These are phyloP conservation scores for Penicillium herquei DNA, from an alignment of 495 filamentous ascomycete species.

Conservation along the genomic window DNA sequence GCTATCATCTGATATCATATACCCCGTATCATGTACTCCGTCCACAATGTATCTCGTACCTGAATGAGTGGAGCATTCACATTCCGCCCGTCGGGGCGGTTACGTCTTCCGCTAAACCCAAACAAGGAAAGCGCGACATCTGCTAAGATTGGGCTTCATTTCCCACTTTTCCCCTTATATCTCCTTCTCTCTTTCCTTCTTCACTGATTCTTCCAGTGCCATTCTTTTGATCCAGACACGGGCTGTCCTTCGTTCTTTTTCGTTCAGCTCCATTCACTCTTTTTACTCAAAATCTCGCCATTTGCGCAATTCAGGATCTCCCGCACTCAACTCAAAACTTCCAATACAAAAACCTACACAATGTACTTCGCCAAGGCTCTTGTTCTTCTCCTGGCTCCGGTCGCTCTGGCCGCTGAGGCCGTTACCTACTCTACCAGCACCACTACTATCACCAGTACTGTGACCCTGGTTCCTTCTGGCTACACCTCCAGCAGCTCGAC, in stretches of 20 bases:
- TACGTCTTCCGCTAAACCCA: conserved; percentile 13
- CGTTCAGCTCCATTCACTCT: conserved; percentile 38
- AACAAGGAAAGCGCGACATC: conserved; percentile 12
- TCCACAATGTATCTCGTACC: neutral
- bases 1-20: too few species aligned
- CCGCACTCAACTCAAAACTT: conserved; percentile 10
- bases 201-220: conserved; percentile 27
- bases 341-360: conserved; percentile 8
- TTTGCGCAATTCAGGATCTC: conserved; percentile 1
- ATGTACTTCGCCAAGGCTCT: conserved; percentile 42
- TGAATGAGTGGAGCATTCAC: neutral
- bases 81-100: conserved; percentile 18
- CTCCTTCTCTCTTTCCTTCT: conserved; percentile 16
- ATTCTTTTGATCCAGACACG: conserved; percentile 30
- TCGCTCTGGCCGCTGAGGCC: conserved; percentile 33
- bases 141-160: conserved; percentile 16
- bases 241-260: conserved; percentile 38
- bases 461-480: conserved; percentile 35
- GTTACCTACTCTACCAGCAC: conserved; percentile 9
- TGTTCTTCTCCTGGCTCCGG: conserved; percentile 31
- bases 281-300: conserved; percentile 14
- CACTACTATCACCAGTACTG: conserved; percentile 22
- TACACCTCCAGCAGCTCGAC: conserved; percentile 24
- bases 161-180: conserved; percentile 13
- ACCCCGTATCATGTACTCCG: too few species aligned